Conservation (phyloP, 306 rosid species). For the Lathyrus sativus region DNA sequence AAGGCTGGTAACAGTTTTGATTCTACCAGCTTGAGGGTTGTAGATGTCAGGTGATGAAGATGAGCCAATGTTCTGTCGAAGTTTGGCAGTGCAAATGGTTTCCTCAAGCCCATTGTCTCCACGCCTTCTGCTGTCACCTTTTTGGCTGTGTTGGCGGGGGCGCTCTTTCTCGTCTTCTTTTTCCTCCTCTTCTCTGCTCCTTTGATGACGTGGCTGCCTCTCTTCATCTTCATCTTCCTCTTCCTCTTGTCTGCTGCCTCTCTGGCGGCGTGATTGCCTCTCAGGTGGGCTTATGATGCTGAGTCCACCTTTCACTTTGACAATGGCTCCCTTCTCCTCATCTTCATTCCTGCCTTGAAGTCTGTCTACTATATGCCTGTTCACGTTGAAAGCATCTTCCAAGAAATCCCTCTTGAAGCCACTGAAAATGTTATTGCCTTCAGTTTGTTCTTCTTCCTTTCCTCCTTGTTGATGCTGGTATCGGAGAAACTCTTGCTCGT, state of each 20-base stretch:
- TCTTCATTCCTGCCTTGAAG: slow-evolving; percentile 50
- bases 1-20: slow-evolving; percentile 44
- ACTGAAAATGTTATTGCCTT: slow-evolving; percentile 45
- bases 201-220: not conserved
- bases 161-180: not conserved
- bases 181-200: not conserved
- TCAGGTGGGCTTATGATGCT: slow-evolving; percentile 44
- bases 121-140: not conserved
- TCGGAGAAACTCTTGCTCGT: slow-evolving; percentile 39
- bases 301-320: slow-evolving; percentile 51
- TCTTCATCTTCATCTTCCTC: not conserved
- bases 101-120: slow-evolving; percentile 48
- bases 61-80: slow-evolving; percentile 46
- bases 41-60: slow-evolving; percentile 49
- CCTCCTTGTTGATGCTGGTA: slow-evolving; percentile 22
- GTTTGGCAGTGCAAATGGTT: slow-evolving; percentile 47
- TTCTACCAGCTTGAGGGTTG: slow-evolving; percentile 49
- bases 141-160: not conserved
- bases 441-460: not conserved
- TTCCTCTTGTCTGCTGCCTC: not conserved
- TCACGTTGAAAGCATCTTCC: slow-evolving; percentile 48
- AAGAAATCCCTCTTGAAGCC: slow-evolving; percentile 47
- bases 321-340: slow-evolving; percentile 47
- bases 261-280: not conserved
- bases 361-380: slow-evolving; percentile 37